phyloP scores from a whole-genome alignment of 192 early-diverging fungal genomes.

The Podila epigama region DNA sequence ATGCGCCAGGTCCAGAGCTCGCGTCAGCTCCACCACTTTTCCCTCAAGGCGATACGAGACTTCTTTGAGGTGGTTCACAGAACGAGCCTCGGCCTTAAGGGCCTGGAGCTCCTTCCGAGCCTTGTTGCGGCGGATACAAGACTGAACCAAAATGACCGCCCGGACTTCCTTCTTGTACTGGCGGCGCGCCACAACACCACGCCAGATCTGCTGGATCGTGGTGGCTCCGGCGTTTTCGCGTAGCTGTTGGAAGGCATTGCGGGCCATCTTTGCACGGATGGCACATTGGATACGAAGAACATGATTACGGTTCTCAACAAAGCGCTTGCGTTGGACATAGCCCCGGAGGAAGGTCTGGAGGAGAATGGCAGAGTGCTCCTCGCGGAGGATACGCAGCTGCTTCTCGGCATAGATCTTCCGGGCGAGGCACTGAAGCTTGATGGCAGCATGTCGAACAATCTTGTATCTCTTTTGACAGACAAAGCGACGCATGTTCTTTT shows the following conservation, averaged over 20 bases:
- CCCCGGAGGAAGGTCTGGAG: conserved; percentile 82
- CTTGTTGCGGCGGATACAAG: conserved; percentile 74
- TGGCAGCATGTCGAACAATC: conserved; percentile 59
- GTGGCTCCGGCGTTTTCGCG: conserved; percentile 76
- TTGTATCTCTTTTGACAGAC: conserved; percentile 68
- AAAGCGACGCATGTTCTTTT: conserved; percentile 83
- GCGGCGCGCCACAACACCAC: conserved; percentile 71
- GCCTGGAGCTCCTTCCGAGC: conserved; percentile 74
- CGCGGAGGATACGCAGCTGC: conserved; percentile 60
- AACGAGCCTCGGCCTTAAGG: conserved; percentile 86
- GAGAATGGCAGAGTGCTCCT: conserved; percentile 71
- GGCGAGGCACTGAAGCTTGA: conserved; percentile 70
- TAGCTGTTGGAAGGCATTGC: conserved; percentile 60
- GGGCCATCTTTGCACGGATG: conserved; percentile 70
- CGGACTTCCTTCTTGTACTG: conserved; percentile 59
- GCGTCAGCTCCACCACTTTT: conserved; percentile 96
- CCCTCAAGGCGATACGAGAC: conserved; percentile 93
- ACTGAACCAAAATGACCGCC: conserved; percentile 83
- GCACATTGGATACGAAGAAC: conserved; percentile 71
- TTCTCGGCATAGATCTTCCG: conserved; percentile 69
- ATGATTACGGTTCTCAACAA: conserved; percentile 51
- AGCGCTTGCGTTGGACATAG: conserved; percentile 63
- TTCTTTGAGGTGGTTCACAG: conserved; percentile 94
- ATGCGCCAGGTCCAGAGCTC: conserved; percentile 68
- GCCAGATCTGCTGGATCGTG: conserved; percentile 77